Evolutionary conservation across 2,329 filamentous ascomycete genomes (phyloP).

Genomic region (Metarhizium album): DNA sequence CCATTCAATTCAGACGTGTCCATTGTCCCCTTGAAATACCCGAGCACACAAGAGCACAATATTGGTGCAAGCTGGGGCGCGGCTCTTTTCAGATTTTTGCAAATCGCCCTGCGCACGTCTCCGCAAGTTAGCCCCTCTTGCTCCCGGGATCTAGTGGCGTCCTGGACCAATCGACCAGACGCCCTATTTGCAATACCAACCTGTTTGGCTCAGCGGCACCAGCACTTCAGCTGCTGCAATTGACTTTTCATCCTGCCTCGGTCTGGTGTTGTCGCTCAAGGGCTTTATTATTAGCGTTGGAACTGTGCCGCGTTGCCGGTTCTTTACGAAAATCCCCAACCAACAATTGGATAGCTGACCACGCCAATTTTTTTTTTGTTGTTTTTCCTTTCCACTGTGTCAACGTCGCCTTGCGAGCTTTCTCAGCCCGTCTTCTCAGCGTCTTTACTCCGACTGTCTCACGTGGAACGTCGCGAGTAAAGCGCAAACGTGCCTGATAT

Average conservation of each 20-base stretch:
- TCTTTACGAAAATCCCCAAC: background rate
- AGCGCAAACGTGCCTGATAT: slow-evolving; percentile 23
- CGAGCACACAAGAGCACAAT: background rate
- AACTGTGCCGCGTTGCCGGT: background rate
- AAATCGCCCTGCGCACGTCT: background rate
- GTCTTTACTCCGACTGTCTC: slow-evolving; percentile 36
- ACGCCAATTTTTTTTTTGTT: background rate
- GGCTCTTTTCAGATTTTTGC: background rate
- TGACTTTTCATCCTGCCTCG: background rate
- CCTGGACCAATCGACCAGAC: slow-evolving; percentile 9
- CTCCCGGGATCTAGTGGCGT: slow-evolving; percentile 1
- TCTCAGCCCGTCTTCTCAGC: slow-evolving; percentile 6
- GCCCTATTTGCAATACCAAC: slow-evolving; percentile 7
- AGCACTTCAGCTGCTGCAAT: background rate
- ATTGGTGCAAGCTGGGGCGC: background rate
- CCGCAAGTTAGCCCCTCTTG: slow-evolving; percentile 5
- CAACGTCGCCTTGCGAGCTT: background rate
- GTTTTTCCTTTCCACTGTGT: background rate
- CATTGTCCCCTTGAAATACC: background rate
- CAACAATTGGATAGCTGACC: background rate
- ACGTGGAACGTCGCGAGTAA: slow-evolving; percentile 35
- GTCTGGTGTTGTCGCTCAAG: slow-evolving; percentile 1
- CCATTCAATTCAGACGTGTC: background rate
- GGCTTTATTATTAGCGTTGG: slow-evolving; percentile 1
- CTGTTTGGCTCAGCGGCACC: background rate